Evolutionary conservation across 768 basidiomycete species (phyloP).

Genomic region (Lepiota subincarnata): DNA sequence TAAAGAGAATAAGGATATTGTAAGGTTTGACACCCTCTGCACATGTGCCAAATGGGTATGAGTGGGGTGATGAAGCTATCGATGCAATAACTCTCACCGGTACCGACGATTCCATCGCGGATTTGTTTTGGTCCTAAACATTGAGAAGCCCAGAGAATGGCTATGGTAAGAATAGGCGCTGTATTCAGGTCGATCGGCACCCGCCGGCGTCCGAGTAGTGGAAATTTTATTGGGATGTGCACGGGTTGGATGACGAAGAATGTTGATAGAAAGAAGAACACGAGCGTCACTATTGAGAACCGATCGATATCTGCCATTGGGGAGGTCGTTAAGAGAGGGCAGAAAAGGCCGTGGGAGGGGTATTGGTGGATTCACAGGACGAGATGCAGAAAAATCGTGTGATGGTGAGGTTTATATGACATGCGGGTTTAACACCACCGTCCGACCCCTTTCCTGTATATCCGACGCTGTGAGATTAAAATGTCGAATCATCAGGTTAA

Average conservation of each 20-base stretch:
- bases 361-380: neutral
- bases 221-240: slow-evolving; percentile 28
- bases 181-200: slow-evolving; percentile 48
- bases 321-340: slow-evolving; percentile 19
- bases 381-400: neutral
- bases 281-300: slow-evolving; percentile 39
- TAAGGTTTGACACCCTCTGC: slow-evolving; percentile 78
- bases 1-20: slow-evolving; percentile 90
- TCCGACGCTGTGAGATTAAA: neutral
- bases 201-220: slow-evolving; percentile 24
- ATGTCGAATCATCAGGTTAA: no score
- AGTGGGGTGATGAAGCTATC: neutral
- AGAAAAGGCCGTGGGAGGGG: slow-evolving; percentile 30
- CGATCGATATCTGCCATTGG: slow-evolving; percentile 6
- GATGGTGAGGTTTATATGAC: neutral
- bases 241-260: slow-evolving; percentile 47
- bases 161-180: slow-evolving; percentile 49
- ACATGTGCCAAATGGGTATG: slow-evolving; percentile 11
- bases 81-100: slow-evolving; percentile 15
- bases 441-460: neutral
- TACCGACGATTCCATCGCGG: slow-evolving; percentile 68
- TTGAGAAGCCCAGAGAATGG: slow-evolving; percentile 51
- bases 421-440: neutral
- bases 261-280: slow-evolving; percentile 51
- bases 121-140: slow-evolving; percentile 50